Evolutionary conservation across 345 rosid genomes (phyloP), one percentile per base, ranked within the genome.

Genomic region (Acer saccharum): DNA sequence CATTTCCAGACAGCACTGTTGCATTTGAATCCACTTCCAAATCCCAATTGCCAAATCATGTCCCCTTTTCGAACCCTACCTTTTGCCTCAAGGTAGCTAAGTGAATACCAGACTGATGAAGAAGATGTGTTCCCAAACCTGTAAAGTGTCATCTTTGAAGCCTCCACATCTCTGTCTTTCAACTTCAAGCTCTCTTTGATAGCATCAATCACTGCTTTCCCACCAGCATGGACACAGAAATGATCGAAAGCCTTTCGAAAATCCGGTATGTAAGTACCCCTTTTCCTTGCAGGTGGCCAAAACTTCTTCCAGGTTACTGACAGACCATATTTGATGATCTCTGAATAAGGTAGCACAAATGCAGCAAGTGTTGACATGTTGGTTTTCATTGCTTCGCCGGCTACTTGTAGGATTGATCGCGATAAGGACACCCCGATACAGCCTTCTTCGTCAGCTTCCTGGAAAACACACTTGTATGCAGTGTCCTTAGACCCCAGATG

Each of bases 401-500:
- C 81, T 20, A 73, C 78, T 14, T 63, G 71, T 21, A 77, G 65
- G 25, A 81, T 65, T 9, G 80, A 65, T 35, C 76, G 77, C 3
- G 81, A 73, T 27, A 81, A 76, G 10, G 71, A 58, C 18, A 81
- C 68, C 11, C 90, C 86, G 1, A 13, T 57, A 1, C 69, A 7
- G 10, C 86, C 85, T 4, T 41, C 72, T 0, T 81, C 82, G 25
- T 87, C 84, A n/a, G 76, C 75, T 8, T 67, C 52, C 62, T 81
- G 85, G 60, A 75, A 48, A 65, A 80, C 81, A 74, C 86, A 68
- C 1, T 66, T 25, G 29, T 79, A 85, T 1, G 85, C 80, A 11
- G 39, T 75, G 52, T 83, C 81, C 7, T 71, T 57, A 0, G 83
- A 27, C 2, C 86, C 88, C 6, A 64, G 65, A 48, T 87, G 88